These are phyloP conservation scores for Eremothecium cymbalariae DNA, from an alignment of 1,139 yeast species.

Conservation along the genomic window DNA sequence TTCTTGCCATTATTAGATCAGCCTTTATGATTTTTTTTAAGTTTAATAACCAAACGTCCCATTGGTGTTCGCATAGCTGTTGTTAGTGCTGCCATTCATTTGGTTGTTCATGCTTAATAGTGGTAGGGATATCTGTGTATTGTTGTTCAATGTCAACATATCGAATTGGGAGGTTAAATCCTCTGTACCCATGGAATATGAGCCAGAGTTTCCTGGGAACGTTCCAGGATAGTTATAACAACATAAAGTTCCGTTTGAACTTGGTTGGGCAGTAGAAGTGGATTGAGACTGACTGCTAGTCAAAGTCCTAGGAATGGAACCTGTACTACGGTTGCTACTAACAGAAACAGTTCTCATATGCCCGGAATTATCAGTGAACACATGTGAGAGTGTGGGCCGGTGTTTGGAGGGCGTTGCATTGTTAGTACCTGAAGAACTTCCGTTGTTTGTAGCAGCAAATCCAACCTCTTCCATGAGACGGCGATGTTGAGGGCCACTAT, in stretches of 20 bases:
- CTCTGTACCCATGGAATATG: slow-evolving; percentile 15
- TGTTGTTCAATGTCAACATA: slow-evolving; percentile 24
- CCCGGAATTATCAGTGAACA: slow-evolving; percentile 18
- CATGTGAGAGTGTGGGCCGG: slow-evolving; percentile 24
- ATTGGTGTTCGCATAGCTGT: slow-evolving; percentile 1
- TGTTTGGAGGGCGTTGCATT: slow-evolving; percentile 27
- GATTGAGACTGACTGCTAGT: slow-evolving; percentile 11
- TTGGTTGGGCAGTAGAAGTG: slow-evolving; percentile 6
- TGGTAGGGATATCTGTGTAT: slow-evolving; percentile 28
- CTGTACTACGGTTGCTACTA: slow-evolving; percentile 27
- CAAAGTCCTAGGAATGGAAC: slow-evolving; percentile 24
- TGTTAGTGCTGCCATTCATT: not conserved
- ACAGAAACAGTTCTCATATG: slow-evolving; percentile 30
- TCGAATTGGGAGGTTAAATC: slow-evolving; percentile 28
- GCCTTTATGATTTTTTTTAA: too few species aligned
- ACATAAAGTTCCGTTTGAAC: slow-evolving; percentile 11
- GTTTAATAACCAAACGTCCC: slow-evolving; percentile 2
- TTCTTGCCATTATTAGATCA: too few species aligned
- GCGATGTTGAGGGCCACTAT: slow-evolving; percentile 66
- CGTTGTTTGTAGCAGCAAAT: slow-evolving; percentile 30
- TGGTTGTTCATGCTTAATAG: slow-evolving; percentile 21
- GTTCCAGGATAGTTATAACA: slow-evolving; percentile 29
- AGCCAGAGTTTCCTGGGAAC: slow-evolving; percentile 17
- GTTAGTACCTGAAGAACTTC: slow-evolving; percentile 7
- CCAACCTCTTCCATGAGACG: slow-evolving; percentile 93